Conservation (phyloP, 2,329 filamentous ascomycete species). For the Penicillium italicum region DNA sequence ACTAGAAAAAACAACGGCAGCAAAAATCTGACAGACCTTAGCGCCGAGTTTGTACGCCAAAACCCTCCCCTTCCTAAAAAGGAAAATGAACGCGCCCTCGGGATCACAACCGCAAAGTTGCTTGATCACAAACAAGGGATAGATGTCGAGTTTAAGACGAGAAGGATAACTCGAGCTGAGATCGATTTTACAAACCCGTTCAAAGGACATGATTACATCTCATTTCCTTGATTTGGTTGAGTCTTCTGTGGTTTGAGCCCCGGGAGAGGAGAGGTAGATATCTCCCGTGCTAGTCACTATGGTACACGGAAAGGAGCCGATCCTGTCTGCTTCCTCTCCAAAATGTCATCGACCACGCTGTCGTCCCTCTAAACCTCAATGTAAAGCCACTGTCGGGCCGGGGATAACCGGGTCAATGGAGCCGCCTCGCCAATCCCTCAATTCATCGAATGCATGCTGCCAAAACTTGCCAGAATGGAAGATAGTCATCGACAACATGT, state of each 20-base stretch:
- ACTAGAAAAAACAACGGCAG: background rate
- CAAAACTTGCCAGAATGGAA: background rate
- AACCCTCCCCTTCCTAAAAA: background rate
- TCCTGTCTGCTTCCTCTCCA: slow-evolving; percentile 8
- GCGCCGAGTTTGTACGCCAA: background rate
- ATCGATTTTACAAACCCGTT: no score
- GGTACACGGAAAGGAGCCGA: slow-evolving; percentile 22
- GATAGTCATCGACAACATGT: background rate
- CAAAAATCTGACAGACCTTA: no score
- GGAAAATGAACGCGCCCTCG: background rate
- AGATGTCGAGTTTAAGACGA: background rate
- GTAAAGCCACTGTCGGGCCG: background rate
- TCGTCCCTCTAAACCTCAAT: background rate
- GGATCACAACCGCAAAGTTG: background rate
- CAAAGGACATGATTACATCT: background rate
- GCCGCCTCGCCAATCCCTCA: background rate
- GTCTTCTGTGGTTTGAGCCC: slow-evolving; percentile 3
- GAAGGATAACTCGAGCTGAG: background rate
- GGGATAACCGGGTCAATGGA: background rate
- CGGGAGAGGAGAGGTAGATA: slow-evolving; percentile 6
- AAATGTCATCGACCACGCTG: slow-evolving; percentile 3
- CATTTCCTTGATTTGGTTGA: background rate
- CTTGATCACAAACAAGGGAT: background rate
- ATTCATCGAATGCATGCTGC: background rate
- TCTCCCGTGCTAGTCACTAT: slow-evolving; percentile 22